phyloP scores from a whole-genome alignment of 805 yeast genomes.

The Zygoascus bituminiphila region DNA sequence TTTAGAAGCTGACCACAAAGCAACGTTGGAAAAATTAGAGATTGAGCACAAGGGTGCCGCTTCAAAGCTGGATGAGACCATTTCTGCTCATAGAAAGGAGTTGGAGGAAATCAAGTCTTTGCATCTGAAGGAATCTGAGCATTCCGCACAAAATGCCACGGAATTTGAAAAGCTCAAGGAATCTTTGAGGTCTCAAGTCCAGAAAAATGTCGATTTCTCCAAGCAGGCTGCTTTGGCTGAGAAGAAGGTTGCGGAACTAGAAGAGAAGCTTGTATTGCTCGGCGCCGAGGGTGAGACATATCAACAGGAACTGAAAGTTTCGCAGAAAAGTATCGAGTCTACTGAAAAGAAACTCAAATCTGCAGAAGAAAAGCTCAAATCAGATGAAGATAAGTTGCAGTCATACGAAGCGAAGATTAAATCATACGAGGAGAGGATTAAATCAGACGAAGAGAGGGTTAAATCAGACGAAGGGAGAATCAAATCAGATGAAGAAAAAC shows the following conservation, averaged over 20 bases:
- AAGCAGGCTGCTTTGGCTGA: background rate
- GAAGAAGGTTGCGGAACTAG: background rate
- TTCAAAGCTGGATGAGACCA: too few relatives aligned
- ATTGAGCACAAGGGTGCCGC: too few relatives aligned
- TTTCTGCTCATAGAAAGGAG: too few relatives aligned
- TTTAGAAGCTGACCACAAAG: conserved; percentile 5
- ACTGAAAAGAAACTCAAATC: background rate
- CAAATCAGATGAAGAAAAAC: background rate
- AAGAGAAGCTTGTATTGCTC: too few relatives aligned
- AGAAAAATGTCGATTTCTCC: background rate
- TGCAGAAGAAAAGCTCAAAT: background rate
- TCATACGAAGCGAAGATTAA: too few relatives aligned
- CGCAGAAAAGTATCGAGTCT: too few relatives aligned
- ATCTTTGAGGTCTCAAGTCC: background rate
- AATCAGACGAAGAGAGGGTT: too few relatives aligned
- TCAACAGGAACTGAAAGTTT: background rate
- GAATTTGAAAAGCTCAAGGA: background rate
- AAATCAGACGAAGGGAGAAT: background rate
- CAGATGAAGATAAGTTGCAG: too few relatives aligned
- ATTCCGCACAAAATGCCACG: background rate
- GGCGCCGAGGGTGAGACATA: too few relatives aligned
- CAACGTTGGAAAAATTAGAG: too few relatives aligned
- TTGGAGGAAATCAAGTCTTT: background rate
- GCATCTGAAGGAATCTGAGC: background rate
- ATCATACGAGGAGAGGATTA: too few relatives aligned